Percentiles rank a stretch among this genome's conserved stretches.
phyloP scores from a whole-genome alignment of 345 rosid species.

The Populus pruinosa region DNA sequence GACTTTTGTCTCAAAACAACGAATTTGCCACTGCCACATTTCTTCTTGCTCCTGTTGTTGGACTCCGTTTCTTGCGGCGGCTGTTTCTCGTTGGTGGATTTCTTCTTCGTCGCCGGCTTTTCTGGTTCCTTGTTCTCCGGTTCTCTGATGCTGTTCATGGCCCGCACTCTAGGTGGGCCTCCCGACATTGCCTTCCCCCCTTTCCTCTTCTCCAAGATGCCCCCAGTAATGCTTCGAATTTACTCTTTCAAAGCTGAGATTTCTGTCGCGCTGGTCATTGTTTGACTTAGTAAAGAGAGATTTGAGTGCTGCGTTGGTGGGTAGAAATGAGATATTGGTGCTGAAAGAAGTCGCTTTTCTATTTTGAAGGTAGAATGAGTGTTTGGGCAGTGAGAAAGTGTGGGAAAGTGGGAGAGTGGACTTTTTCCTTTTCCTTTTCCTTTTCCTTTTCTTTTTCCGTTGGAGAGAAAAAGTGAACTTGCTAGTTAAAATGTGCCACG shows the following conservation, averaged over 20 bases:
- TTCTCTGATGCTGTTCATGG: slow-evolving; percentile 36
- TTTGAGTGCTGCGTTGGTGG: background rate
- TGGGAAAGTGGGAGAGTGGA: slow-evolving; percentile 6
- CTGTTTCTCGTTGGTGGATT: slow-evolving; percentile 20
- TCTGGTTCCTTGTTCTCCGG: slow-evolving; percentile 55
- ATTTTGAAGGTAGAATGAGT: background rate
- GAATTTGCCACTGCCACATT: slow-evolving; percentile 14
- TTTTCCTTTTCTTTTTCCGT: too few relatives aligned
- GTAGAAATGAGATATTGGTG: too few relatives aligned
- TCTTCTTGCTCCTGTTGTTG: slow-evolving; percentile 27
- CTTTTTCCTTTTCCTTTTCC: background rate
- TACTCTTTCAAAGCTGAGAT: background rate
- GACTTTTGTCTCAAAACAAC: slow-evolving; percentile 14
- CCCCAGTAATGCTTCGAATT: background rate
- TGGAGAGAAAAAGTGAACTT: background rate
- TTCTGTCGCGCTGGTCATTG: background rate
- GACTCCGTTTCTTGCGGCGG: slow-evolving; percentile 23
- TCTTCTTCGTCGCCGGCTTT: slow-evolving; percentile 32
- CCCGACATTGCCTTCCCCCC: slow-evolving; percentile 45
- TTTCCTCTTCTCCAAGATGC: background rate
- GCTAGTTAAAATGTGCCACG: slow-evolving; percentile 14
- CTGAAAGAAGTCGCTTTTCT: background rate
- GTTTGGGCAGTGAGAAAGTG: slow-evolving; percentile 4
- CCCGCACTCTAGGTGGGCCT: slow-evolving; percentile 53
- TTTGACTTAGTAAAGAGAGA: background rate